Evolutionary conservation across 2,329 filamentous ascomycete genomes (phyloP), one percentile per base, ranked within the genome.

Genomic region (Periconia sp.): DNA sequence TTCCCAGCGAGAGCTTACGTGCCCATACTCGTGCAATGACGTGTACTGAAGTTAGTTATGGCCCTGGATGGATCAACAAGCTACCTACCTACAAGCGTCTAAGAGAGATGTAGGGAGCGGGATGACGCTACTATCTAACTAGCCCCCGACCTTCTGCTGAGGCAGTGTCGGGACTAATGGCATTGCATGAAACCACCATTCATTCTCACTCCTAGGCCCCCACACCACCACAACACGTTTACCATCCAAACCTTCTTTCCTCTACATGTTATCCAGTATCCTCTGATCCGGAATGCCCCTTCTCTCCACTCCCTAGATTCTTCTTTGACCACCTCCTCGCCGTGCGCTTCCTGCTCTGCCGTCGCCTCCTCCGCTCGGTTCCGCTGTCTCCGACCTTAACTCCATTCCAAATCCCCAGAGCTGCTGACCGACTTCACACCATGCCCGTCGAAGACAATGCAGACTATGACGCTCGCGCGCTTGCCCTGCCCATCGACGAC

Each of bases 401-500:
- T 37, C 33, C 33, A 37, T 37, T 11, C 33, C 3, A 37, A 5
- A 37, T 11, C 33, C 15, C 10, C 33, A 37, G 15, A 30, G 14
- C 18, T 14, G 20, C 13, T 42, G 41, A 7, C 41, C 11, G 41
- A 11, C 45, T 41, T 45, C 11, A 23, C 52, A 58, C 76, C 35
- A 74, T 74, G 72, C 71, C 71, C 15, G 62, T 70, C 14, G 56
- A 55, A 58, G 58, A 63, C 58, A 37, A 37, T 37, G 33, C 33
- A 37, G 80, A 82, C 67, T 82, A 82, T 68, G 70, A 77, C 57
- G 80, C 79, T 49, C 79, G 80, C 65, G 81, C 81, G 50, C 78
- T 84, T 43, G 79, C 81, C 44, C 73, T 82, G 23, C 78, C 80
- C 31, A 74, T 79, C 55, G 77, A 79, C 53, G 75, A 76, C 50